Evolutionary conservation across 805 yeast genomes (phyloP).

Genomic region (Priceomyces medius): DNA sequence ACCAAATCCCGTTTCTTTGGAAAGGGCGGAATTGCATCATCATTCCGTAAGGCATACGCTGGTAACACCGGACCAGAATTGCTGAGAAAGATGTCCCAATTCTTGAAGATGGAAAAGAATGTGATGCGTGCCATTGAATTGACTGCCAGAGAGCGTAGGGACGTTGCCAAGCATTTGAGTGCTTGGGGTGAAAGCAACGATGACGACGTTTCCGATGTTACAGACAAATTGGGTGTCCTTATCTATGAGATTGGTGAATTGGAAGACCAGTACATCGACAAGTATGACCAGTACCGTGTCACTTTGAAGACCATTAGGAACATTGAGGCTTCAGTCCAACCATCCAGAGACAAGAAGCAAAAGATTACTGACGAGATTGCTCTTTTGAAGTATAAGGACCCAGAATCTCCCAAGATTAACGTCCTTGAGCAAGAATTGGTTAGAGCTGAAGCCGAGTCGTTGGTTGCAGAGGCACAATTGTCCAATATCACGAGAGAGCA

Average conservation of each 20-base stretch:
- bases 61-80: conserved; percentile 81
- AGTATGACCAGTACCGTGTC: conserved; percentile 82
- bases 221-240: conserved; percentile 83
- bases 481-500: conserved; percentile 86
- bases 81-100: conserved; percentile 68
- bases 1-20: conserved; percentile 92
- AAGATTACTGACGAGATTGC: conserved; percentile 85
- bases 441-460: conserved; percentile 87
- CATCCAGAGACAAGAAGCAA: conserved; percentile 82
- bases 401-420: conserved; percentile 76
- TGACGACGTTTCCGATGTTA: conserved; percentile 81
- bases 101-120: conserved; percentile 80
- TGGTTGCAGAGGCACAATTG: conserved; percentile 89
- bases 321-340: conserved; percentile 85
- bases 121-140: conserved; percentile 77
- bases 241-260: conserved; percentile 81
- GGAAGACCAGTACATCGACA: conserved; percentile 84
- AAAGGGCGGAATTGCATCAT: conserved; percentile 60
- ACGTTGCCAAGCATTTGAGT: conserved; percentile 78
- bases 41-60: conserved; percentile 70
- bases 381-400: conserved; percentile 79
- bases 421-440: conserved; percentile 86
- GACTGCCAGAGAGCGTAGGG: conserved; percentile 74
- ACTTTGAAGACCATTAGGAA: conserved; percentile 79
- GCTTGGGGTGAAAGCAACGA: conserved; percentile 87